Base-by-base conservation (phyloP, 2,329 filamentous ascomycete genomes). In the Neonectria ditissima region DNA sequence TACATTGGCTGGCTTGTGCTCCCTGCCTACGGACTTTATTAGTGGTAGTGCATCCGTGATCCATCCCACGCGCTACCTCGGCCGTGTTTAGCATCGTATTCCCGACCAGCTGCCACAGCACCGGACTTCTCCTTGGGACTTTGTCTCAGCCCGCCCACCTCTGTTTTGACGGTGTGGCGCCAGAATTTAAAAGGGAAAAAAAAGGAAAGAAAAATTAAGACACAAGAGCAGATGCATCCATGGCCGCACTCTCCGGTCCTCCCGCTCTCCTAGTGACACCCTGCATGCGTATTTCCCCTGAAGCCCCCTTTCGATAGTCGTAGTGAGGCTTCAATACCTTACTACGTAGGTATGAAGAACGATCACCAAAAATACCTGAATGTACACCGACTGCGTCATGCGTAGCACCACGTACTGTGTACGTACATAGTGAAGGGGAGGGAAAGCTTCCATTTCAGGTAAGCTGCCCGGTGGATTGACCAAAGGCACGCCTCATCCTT, bases 81-180 rank as follows among this genome's bases (percentile, higher is more conserved):
- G 26, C 32, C 52, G 48, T 58, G 45, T 45, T 56, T 37, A 24
- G 39, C 37, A 52, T 52, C 53, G 24, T 56, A 56, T 62, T 26
- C 22, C 47, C 53, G 39, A 56, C 37, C 28, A 37, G 16, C 32
- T 53, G 14, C n/a, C 56, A 30, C 48, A 3, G 18, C 34, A 37
- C 37, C 34, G 34, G 18, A 24, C 34, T n/a, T 14, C 28, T 52
- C 14, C 22, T 24, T 45, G 30, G 14, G 43, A 55, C 26, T 43
- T 41, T 51, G 32, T 32, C 55, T 34, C 16, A 51, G 52, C 18
- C 52, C 52, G 51, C 55, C 28, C 43, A 45, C 20, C 26, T 43
- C 28, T 55, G 39, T 28, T 50, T 59, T 41, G 58, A 55, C 58
- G 51, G 43, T 34, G 45, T 61, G 59, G 59, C 59, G 51, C 44